Conservation (phyloP, 1,284 basidiomycete species). For the Cryptococcus maquisensis region DNA sequence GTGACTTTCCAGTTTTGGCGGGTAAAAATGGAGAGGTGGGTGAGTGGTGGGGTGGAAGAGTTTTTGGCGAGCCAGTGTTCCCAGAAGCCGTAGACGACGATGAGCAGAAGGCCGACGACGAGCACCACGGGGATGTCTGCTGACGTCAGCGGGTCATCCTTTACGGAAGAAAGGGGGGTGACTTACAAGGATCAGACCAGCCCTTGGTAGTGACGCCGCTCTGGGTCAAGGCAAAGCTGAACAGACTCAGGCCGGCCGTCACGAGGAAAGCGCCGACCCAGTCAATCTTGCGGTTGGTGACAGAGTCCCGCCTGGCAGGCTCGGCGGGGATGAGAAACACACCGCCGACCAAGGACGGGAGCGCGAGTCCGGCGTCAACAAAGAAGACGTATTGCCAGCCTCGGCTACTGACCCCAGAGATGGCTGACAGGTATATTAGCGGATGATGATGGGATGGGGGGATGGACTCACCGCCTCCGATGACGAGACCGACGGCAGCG, state of each 20-base stretch:
- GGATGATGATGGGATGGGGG: background rate
- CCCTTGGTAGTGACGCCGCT: conserved; percentile 22
- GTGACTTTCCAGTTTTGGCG: conserved; percentile 22
- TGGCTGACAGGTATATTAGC: conserved; percentile 54
- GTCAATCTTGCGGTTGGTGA: conserved; percentile 20
- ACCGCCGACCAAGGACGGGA: conserved; percentile 31
- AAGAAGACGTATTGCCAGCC: conserved; percentile 40
- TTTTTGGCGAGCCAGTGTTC: conserved; percentile 52
- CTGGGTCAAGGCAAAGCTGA: conserved; percentile 31
- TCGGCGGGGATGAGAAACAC: conserved; percentile 31
- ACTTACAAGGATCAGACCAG: conserved; percentile 32
- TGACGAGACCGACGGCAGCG: conserved; percentile 60
- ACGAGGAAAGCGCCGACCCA: conserved; percentile 32
- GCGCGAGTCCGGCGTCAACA: conserved; percentile 32
- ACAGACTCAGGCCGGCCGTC: conserved; percentile 28
- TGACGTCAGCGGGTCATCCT: background rate
- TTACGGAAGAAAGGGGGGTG: background rate
- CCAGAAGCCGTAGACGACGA: conserved; percentile 35
- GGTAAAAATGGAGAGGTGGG: conserved; percentile 25
- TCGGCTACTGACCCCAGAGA: conserved; percentile 8
- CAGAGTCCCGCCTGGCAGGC: conserved; percentile 31
- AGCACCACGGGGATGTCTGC: conserved; percentile 35
- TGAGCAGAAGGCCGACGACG: conserved; percentile 29
- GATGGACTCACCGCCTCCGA: conserved; percentile 56
- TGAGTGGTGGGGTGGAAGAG: conserved; percentile 36